Percentiles rank a stretch among this genome's conserved stretches.
These are phyloP conservation scores for Phaeoacremonium minimum DNA, from an alignment of 2,329 filamentous ascomycete genomes.

Conservation along the genomic window DNA sequence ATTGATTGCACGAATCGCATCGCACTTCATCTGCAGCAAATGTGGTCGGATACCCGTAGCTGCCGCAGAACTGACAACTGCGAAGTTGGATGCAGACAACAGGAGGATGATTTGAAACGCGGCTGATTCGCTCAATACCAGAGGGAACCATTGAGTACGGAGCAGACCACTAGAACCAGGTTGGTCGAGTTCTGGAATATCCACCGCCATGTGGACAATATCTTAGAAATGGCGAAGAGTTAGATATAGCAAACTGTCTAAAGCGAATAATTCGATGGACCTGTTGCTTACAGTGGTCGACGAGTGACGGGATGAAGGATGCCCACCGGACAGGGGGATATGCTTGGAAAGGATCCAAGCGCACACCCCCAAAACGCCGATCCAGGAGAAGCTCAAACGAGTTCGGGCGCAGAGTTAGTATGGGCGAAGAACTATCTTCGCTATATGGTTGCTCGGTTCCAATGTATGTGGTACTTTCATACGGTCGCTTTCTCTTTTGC, in stretches of 20 bases:
- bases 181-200: conserved; percentile 22
- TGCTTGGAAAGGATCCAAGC: conserved; percentile 33
- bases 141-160: conserved; percentile 20
- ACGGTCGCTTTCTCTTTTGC: not conserved
- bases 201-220: conserved; percentile 21
- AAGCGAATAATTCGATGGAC: too few relatives aligned
- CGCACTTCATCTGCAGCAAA: conserved; percentile 35
- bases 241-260: too few relatives aligned
- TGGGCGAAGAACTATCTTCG: not conserved
- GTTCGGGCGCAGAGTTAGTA: too few relatives aligned
- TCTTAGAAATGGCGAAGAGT: too few relatives aligned
- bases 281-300: conserved; percentile 21
- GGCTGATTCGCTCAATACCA: conserved; percentile 16
- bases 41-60: conserved; percentile 11
- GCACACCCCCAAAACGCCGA: not conserved
- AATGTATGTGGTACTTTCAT: not conserved
- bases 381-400: not conserved
- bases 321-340: conserved; percentile 14
- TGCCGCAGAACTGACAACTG: conserved; percentile 8
- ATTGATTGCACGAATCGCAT: conserved; percentile 38
- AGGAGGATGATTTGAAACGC: conserved; percentile 21
- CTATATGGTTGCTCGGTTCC: not conserved
- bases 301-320: conserved; percentile 14
- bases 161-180: conserved; percentile 17
- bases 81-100: conserved; percentile 20